Base-by-base conservation (phyloP, 805 yeast genomes). In the Candida ascalaphidarum region DNA sequence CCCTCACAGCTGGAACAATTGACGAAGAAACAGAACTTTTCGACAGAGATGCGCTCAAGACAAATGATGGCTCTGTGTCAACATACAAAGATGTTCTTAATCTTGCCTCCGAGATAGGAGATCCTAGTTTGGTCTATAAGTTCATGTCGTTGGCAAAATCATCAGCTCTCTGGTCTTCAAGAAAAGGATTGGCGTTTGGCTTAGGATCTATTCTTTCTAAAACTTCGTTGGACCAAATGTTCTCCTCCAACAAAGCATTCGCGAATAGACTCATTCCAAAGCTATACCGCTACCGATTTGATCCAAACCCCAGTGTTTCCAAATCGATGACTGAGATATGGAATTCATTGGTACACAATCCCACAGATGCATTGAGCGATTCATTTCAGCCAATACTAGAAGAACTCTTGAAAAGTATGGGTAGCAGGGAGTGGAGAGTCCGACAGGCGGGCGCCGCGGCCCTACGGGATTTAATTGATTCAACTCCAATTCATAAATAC, bases 141-240 rank as follows among this genome's bases (percentile, higher is more conserved):
- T 89, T 89, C 50, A 85, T 89, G 96, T 77, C 95, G 0, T 58
- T 89, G 32, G 94, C 96, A 0, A 79, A 83, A 37, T 79, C 78
- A 29, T 83, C 95, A 0, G 77, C 92, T 0, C 55, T 88, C 13
- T 89, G 98, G 98, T 73, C 94, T 0, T 82, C 96, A 0, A 66
- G 95, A 48, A 83, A 82, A 39, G 98, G 97, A 28, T 76, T 86
- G 44, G 97, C 97, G 0, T 89, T 83, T 58, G 96, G 97, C 0
- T 62, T 89, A 21, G 89, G 95, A 7, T 77, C 84, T 1, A 78
- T 89, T 25, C 58, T 89, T 49, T 79, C 95, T 2, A 83, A 82
- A 42, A 66, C 88, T 0, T 77, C 81, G 34, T 59, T 89, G 28
- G 81, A 79, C 35, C 68, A 72, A 8, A 54, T 81, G 43, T 49